phyloP scores from a whole-genome alignment of 2,329 filamentous ascomycete species.

The Fusarium heterosporum region DNA sequence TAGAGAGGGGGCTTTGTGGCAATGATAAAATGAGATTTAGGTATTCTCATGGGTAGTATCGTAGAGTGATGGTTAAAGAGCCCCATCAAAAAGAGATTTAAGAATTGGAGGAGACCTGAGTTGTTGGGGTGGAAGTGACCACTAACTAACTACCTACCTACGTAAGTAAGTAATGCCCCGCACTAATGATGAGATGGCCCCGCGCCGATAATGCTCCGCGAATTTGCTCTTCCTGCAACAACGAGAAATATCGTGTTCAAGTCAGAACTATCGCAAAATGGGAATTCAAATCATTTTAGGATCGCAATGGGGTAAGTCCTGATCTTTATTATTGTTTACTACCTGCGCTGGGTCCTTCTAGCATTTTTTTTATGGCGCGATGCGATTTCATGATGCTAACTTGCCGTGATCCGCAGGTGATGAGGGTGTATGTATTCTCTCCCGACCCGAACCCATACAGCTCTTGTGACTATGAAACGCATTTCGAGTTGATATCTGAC shows the following conservation, averaged over 20 bases:
- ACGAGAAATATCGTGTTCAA: slow-evolving; percentile 15
- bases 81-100: background rate
- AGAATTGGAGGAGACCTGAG: background rate
- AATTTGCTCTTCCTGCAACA: slow-evolving; percentile 20
- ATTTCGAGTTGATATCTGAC: slow-evolving; percentile 1
- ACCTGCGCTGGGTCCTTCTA: background rate
- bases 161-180: slow-evolving; percentile 12
- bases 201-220: slow-evolving; percentile 17
- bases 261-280: slow-evolving; percentile 15
- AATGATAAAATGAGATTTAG: background rate
- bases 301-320: slow-evolving; percentile 14
- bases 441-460: background rate
- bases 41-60: background rate
- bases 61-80: background rate
- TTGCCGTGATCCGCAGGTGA: slow-evolving; percentile 3
- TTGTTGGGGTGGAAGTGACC: background rate
- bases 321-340: too few species aligned
- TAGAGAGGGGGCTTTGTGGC: background rate
- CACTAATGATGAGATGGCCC: slow-evolving; percentile 7
- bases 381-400: slow-evolving; percentile 7
- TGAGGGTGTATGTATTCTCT: slow-evolving; percentile 15
- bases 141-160: background rate
- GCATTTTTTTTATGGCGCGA: too few species aligned
- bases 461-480: background rate
- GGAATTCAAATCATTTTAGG: slow-evolving; percentile 17